Evolutionary conservation across 2,329 filamentous ascomycete genomes (phyloP).

Genomic region (Calonectria montana): DNA sequence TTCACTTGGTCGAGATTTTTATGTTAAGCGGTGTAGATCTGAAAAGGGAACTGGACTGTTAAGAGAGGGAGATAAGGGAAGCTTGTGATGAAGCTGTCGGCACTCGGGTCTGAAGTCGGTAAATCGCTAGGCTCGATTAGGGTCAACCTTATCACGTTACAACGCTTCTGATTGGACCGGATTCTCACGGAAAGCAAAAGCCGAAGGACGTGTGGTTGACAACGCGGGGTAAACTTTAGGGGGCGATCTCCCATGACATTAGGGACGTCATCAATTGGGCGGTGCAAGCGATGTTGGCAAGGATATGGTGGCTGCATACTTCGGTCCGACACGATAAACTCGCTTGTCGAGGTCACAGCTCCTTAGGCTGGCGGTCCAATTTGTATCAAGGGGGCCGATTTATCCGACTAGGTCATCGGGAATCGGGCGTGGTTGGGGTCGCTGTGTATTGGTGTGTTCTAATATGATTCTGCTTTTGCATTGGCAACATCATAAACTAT

Average conservation of each 20-base stretch:
- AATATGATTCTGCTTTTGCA: background rate
- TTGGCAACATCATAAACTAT: background rate
- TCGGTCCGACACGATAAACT: background rate
- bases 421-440: background rate
- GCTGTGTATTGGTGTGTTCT: background rate
- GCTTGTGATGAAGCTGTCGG: background rate
- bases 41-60: too few relatives aligned
- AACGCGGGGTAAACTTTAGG: background rate
- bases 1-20: too few relatives aligned
- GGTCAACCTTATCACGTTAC: background rate
- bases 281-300: background rate
- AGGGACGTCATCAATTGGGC: background rate
- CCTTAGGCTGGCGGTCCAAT: background rate
- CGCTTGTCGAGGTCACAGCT: background rate
- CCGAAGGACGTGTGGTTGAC: background rate
- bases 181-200: constrained; percentile 4
- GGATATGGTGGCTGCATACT: background rate
- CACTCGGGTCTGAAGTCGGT: background rate
- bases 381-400: background rate
- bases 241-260: background rate
- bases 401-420: background rate
- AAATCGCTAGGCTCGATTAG: background rate
- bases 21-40: too few relatives aligned
- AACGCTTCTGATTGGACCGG: background rate
- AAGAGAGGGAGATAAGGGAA: too few relatives aligned